Percentiles rank a stretch among this genome's conserved stretches.
Evolutionary conservation across 371 early-diverging fungal species (phyloP).

Genomic region (Mortierella sp.): DNA sequence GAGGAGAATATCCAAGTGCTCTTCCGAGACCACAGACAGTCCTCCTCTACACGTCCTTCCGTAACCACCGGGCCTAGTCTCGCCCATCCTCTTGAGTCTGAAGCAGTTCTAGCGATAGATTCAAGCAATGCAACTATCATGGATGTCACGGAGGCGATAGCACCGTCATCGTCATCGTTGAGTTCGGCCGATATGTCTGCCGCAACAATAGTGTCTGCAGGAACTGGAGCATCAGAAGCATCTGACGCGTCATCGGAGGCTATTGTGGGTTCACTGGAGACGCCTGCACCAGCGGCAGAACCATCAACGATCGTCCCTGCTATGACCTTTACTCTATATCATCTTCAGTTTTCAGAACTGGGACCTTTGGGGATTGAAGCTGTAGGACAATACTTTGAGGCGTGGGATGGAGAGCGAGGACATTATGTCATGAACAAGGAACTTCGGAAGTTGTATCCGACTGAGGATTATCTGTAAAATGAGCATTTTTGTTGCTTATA

Average conservation of each 20-base stretch:
- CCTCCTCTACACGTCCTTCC: not conserved
- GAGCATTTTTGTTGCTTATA: too few species aligned
- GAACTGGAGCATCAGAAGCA: not conserved
- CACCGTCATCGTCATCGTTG: too few species aligned
- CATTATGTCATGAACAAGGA: conserved; percentile 54
- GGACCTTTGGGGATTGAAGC: conserved; percentile 43
- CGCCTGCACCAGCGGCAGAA: not conserved
- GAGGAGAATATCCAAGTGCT: conserved; percentile 52
- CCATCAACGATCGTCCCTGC: not conserved
- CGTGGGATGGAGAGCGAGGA: conserved; percentile 41
- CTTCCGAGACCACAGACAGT: conserved; percentile 22
- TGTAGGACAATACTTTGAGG: conserved; percentile 50
- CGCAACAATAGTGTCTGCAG: not conserved
- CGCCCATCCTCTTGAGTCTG: not conserved
- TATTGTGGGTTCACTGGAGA: too few species aligned
- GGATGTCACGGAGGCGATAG: not conserved
- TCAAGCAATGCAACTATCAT: not conserved
- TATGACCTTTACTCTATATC: not conserved
- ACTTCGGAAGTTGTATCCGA: conserved; percentile 45
- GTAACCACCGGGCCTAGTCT: conserved; percentile 21
- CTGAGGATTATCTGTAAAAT: conserved; percentile 30
- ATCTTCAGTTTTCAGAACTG: conserved; percentile 32
- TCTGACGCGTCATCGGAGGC: too few species aligned
- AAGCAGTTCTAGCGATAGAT: not conserved
- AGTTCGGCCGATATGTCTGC: too few species aligned